Base-by-base conservation (phyloP, 495 filamentous ascomycete species). In the Penicillium nucicola region DNA sequence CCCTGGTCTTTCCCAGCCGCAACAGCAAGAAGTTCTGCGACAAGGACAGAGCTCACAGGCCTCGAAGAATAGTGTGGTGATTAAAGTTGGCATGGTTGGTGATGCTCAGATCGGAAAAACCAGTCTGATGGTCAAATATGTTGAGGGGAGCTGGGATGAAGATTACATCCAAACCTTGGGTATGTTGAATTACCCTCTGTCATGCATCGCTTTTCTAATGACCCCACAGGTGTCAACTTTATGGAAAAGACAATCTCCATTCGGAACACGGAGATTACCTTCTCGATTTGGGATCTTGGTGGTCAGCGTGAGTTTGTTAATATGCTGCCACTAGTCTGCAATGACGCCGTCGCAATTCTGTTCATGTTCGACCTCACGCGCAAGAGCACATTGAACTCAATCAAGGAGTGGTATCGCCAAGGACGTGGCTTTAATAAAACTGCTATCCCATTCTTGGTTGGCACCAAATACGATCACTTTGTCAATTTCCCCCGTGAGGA, bases 171-270 rank as follows among this genome's bases (percentile, higher is more conserved):
- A 98, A 72, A 98, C 93, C 20, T 73, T 98, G 41, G 93, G 92
- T 89, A 74, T 43, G 75, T 67, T 52, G 14, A 33, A 13, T 25
- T 30, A 22, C 13, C 53, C 25, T 46, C 40, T 14, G 42, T 14
- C 17, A 44, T 33, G 20, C 32, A 22, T 19, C 35, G 5, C 9
- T 1, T 3, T 13, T 41, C 34, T 47, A 50, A 58, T 30, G 19
- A 15, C n/a, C 20, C 0, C 9, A 4, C 48, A 88, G 86, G 86
- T 50, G 93, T 98, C 70, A 98, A 98, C 65, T 98, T 98, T 75
- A 98, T 98, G 93, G 93, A 98, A 69, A 98, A 98, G 75, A 98
- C 93, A 10, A 97, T 98, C 65, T 92, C 88, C 48, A 98, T 98
- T 68, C 90, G 93, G 47, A 97, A 97, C 68, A 98, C 93, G n/a